These are phyloP conservation scores for Conringia planisiliqua DNA, from an alignment of 345 rosid genomes.

Conservation along the genomic window DNA sequence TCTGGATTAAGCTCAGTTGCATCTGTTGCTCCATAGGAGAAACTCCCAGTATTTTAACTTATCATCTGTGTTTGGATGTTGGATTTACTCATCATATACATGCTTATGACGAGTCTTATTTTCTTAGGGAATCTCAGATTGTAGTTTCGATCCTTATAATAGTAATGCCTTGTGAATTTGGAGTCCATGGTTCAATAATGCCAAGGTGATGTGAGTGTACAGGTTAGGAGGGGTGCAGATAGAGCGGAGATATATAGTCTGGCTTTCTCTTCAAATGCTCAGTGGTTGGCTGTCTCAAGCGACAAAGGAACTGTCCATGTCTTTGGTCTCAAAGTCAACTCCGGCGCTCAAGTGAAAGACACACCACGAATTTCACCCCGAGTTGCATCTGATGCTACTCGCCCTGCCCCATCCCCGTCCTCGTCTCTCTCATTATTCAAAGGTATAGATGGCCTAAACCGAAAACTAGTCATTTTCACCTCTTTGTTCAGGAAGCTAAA, in stretches of 20 bases:
- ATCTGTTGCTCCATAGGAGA: not conserved
- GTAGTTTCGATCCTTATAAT: not conserved
- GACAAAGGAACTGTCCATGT: constrained; percentile 98
- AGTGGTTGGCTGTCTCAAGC: constrained; percentile 96
- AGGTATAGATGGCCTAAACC: constrained; percentile 40
- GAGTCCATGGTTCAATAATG: constrained; percentile 3
- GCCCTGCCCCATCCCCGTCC: constrained; percentile 35
- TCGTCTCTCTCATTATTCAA: constrained; percentile 67
- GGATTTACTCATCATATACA: not conserved
- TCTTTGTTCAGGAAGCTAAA: not conserved
- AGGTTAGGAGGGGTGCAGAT: constrained; percentile 99
- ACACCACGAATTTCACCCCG: constrained; percentile 34
- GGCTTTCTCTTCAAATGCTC: constrained; percentile 85
- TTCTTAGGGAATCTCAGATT: not conserved
- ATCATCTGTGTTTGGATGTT: not conserved
- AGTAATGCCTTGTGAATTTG: not conserved
- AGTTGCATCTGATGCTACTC: constrained; percentile 32
- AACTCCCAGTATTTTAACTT: not conserved
- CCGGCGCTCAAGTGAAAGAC: constrained; percentile 53
- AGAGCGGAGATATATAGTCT: constrained; percentile 95
- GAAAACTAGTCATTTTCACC: not conserved
- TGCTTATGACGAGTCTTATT: not conserved
- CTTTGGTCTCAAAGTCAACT: constrained; percentile 75
- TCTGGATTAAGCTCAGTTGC: not conserved
- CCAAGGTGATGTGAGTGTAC: not conserved